A percentile compares a stretch with the other conserved stretches of the same genome.
Evolutionary conservation across 2,329 filamentous ascomycete species (phyloP).

Genomic region (Talaromyces sp.): DNA sequence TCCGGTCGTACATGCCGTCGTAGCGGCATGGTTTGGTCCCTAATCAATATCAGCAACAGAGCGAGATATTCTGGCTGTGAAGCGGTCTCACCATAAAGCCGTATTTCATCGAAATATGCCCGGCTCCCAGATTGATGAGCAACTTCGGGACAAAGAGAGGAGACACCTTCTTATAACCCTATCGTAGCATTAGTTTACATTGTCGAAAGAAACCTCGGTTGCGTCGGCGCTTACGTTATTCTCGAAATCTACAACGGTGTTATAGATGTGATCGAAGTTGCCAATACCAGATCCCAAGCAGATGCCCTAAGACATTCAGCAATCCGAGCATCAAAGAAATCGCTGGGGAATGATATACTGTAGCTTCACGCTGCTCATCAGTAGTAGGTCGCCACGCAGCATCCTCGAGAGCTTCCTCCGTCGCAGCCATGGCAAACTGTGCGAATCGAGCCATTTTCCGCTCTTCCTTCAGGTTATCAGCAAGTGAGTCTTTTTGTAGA

Average conservation of each 20-base stretch:
- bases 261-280: constrained; percentile 85
- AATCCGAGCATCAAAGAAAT: not conserved
- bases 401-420: constrained; percentile 80
- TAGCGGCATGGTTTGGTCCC: constrained; percentile 87
- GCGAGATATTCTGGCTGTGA: not conserved
- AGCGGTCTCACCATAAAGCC: constrained; percentile 59
- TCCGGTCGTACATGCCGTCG: constrained; percentile 93
- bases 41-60: constrained; percentile 33
- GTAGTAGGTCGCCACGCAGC: constrained; percentile 67
- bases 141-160: constrained; percentile 90
- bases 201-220: not conserved
- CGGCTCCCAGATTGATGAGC: constrained; percentile 90
- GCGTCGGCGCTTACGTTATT: constrained; percentile 56
- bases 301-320: constrained; percentile 60
- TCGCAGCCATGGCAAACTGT: constrained; percentile 84
- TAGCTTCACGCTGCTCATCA: constrained; percentile 65
- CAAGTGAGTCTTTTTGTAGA: not conserved
- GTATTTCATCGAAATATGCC: constrained; percentile 89
- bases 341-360: constrained; percentile 45
- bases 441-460: constrained; percentile 87
- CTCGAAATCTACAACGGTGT: constrained; percentile 72
- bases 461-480: constrained; percentile 48
- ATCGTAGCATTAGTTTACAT: constrained; percentile 17
- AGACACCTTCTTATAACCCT: constrained; percentile 91
- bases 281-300: constrained; percentile 95